These are phyloP conservation scores for Helichrysum umbraculigerum DNA, from an alignment of 129 eudicot genomes.

Conservation along the genomic window DNA sequence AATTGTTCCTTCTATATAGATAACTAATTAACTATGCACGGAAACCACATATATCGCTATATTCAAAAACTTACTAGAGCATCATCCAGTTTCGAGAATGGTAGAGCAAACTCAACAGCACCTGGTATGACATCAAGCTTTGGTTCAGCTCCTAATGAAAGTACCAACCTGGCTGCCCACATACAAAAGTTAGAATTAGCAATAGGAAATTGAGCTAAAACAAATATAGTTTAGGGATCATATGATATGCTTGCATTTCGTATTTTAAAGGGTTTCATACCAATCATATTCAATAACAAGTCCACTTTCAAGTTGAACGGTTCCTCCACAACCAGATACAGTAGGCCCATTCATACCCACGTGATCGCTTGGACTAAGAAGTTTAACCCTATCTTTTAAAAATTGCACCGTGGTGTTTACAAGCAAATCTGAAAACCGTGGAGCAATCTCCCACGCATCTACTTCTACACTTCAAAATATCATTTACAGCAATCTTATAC, in stretches of 20 bases:
- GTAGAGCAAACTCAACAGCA: constrained; percentile 81
- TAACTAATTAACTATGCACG: background rate
- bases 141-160: constrained; percentile 95
- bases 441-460: constrained; percentile 98
- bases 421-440: constrained; percentile 86
- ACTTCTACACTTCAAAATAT: constrained; percentile 67
- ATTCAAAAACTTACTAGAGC: constrained; percentile 70
- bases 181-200: constrained; percentile 45
- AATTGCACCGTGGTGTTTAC: constrained; percentile 69
- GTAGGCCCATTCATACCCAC: constrained; percentile 44
- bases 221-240: background rate
- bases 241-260: background rate
- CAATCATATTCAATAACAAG: constrained; percentile 92
- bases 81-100: constrained; percentile 90
- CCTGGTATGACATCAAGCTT: constrained; percentile 87
- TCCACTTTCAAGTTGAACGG: constrained; percentile 93
- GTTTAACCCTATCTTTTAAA: constrained; percentile 71
- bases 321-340: constrained; percentile 60
- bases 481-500: constrained; percentile 11
- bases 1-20: background rate
- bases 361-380: constrained; percentile 64
- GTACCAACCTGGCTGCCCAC: constrained; percentile 99
- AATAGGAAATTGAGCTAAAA: background rate
- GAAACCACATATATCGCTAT: background rate
- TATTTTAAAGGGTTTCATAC: constrained; percentile 36